These are phyloP conservation scores for Prunus yedoensis DNA, from an alignment of 331 rosid genomes.

Conservation along the genomic window DNA sequence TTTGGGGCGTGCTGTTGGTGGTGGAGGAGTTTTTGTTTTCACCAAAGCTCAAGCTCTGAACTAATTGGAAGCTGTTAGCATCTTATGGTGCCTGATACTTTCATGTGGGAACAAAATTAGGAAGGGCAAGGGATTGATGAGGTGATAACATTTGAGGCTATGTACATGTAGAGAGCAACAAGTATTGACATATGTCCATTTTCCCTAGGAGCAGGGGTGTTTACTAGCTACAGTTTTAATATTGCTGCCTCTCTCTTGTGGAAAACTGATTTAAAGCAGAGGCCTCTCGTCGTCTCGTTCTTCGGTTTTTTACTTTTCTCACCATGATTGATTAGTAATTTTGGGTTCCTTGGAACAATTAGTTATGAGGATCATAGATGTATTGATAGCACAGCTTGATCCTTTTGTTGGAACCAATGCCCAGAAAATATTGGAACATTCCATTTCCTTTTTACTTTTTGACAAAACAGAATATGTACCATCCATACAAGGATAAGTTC, in stretches of 20 bases:
- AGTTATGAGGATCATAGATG: background rate
- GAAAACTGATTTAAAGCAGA: background rate
- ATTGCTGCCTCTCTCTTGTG: background rate
- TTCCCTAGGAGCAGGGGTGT: background rate
- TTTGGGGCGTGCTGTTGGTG: constrained; percentile 94
- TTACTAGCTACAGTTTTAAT: background rate
- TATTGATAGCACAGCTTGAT: background rate
- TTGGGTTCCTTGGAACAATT: background rate
- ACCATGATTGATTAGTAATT: background rate
- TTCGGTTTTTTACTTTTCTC: background rate
- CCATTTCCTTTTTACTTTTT: background rate
- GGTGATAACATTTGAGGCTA: background rate
- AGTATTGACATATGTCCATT: background rate
- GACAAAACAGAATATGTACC: background rate
- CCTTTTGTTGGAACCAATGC: background rate
- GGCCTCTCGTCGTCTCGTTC: background rate
- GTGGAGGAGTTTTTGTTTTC: constrained; percentile 90
- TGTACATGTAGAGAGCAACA: background rate
- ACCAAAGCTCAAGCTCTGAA: constrained; percentile 71
- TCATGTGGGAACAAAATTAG: background rate
- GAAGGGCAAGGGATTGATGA: constrained; percentile 8
- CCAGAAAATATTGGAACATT: background rate
- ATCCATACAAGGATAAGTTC: background rate
- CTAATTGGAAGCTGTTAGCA: constrained; percentile 16
- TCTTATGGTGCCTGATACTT: constrained; percentile 1